phyloP scores from a whole-genome alignment of 208 protist genomes.

The Trypanosoma theileri region DNA sequence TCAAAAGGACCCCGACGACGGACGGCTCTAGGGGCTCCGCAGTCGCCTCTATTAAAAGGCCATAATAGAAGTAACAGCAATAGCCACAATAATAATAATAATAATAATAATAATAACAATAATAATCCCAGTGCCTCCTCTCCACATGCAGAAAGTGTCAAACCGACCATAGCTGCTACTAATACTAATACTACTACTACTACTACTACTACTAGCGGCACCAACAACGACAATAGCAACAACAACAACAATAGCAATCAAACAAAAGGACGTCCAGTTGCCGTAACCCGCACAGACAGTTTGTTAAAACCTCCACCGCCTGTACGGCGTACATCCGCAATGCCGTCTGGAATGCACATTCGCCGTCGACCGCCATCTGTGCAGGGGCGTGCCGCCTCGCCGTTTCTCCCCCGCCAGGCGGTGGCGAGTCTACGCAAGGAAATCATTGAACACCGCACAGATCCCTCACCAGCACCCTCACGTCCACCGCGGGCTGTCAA shows the following conservation, averaged over 20 bases:
- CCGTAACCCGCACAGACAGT: not conserved
- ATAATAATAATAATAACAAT: not conserved
- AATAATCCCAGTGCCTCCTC: not conserved
- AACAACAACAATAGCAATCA: not conserved
- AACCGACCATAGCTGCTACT: not conserved
- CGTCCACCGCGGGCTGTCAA: conserved; percentile 27
- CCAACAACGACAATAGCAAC: not conserved
- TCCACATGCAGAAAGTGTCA: not conserved
- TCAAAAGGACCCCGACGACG: not conserved
- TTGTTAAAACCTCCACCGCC: conserved; percentile 6
- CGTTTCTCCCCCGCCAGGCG: not conserved
- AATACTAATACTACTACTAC: not conserved
- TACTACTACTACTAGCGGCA: not conserved
- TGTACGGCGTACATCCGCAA: conserved; percentile 9
- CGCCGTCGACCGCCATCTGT: conserved; percentile 64
- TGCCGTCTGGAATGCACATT: conserved; percentile 79
- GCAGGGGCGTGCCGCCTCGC: conserved; percentile 13
- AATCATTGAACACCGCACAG: conserved; percentile 37
- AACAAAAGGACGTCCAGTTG: not conserved
- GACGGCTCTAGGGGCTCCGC: not conserved
- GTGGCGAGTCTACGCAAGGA: conserved; percentile 23
- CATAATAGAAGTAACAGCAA: not conserved
- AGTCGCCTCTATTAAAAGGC: not conserved
- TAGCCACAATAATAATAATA: not conserved
- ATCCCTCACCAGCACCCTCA: conserved; percentile 51